Evolutionary conservation across 345 rosid genomes (phyloP), one percentile per base, ranked within the genome.

Genomic region (Aquilaria malaccensis): DNA sequence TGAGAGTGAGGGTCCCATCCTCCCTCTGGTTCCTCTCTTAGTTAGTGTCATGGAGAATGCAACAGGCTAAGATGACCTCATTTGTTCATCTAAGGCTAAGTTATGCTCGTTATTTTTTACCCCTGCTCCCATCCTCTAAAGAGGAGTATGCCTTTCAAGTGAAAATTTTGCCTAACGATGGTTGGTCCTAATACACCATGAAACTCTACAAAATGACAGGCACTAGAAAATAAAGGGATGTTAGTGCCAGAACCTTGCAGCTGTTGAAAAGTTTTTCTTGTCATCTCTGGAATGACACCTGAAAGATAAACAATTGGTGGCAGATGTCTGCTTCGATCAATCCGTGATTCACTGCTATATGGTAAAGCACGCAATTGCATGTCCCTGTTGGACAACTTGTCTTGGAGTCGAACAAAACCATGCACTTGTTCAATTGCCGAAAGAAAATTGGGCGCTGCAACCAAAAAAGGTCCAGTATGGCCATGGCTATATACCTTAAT

Each of bases 21-120:
- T 5, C 74, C 69, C 31, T 64, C 69, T 11, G 74, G 69, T 54
- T 60, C 57, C 52, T 47, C 61, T 70, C 52, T 70, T 70, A 43
- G 13, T 14, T 11, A 45, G 52, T 29, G 62, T 54, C 45, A 15
- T 49, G 58, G 67, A 31, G 22, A 59, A 49, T 15, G 63, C 41
- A 58, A 33, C 45, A 10, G 56, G 65, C 41, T 70, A 66, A 11
- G 55, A 59, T 47, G 58, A 41, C 47, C 57, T 60, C 51, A 59
- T 65, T 59, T 59, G 61, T 15, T 65, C 64, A 1, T 69, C 64
- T 56, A 60, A 56, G 41, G 9, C 11, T 45, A 52, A 29, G 47
- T 41, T 63, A 31, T 48, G 74, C 31, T 53, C 50, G 55, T 33
- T n/a, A 33, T 30, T 64, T 29, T 45, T 63, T 22, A 30, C 48